A percentile compares a stretch with the other conserved stretches of the same genome.
phyloP scores from a whole-genome alignment of 768 basidiomycete species.

The Leccinum olivaceopallidum region DNA sequence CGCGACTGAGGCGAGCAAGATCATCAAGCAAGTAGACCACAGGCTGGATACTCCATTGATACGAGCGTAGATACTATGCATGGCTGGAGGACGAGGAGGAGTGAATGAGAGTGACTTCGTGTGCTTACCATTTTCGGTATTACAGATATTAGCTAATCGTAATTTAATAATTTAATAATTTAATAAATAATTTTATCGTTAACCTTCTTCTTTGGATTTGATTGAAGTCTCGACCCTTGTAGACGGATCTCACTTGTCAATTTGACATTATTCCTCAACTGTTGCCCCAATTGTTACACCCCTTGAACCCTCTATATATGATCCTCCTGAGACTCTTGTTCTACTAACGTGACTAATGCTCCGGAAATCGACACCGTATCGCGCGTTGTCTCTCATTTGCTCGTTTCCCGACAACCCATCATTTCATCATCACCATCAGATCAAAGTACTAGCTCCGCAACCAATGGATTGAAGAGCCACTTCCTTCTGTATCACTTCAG shows the following conservation, averaged over 20 bases:
- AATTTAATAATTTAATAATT: not conserved
- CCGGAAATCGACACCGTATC: constrained; percentile 27
- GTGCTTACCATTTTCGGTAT: constrained; percentile 13
- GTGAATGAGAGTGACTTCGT: too few species aligned
- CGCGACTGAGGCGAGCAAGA: constrained; percentile 66
- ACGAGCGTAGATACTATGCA: constrained; percentile 73
- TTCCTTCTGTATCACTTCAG: constrained; percentile 1
- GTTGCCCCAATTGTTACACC: constrained; percentile 10
- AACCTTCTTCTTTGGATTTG: not conserved
- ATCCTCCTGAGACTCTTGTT: too few species aligned
- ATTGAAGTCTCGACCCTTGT: constrained; percentile 10
- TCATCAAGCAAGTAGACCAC: constrained; percentile 75
- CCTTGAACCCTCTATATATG: not conserved
- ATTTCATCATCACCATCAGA: constrained; percentile 6
- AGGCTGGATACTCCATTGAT: constrained; percentile 74
- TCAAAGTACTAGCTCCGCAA: constrained; percentile 9
- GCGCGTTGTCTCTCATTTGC: constrained; percentile 10
- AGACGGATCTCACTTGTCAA: constrained; percentile 1
- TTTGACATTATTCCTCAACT: not conserved
- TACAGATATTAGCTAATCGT: not conserved
- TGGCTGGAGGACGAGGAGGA: constrained; percentile 26
- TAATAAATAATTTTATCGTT: not conserved
- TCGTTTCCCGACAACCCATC: not conserved
- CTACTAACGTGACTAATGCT: constrained; percentile 1
- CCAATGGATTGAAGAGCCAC: not conserved